Evolutionary conservation across 2,329 filamentous ascomycete species (phyloP), one percentile per base, ranked within the genome.

Genomic region (Magnaporthiopsis incrustans): DNA sequence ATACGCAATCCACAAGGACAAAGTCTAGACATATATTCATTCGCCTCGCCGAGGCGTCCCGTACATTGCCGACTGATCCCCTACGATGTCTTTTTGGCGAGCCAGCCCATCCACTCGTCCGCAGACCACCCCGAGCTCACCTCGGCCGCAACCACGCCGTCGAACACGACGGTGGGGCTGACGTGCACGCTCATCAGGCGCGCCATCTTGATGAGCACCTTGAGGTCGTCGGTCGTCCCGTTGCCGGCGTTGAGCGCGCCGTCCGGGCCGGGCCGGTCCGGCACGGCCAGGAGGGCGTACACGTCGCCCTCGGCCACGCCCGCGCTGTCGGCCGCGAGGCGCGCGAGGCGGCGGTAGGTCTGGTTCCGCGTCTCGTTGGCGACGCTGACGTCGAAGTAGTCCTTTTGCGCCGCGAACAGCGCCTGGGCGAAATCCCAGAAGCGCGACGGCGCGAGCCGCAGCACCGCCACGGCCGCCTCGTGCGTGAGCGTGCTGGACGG

Each of bases 121-220:
- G 81, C 81, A 0, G 84, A 88, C 85, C 92, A 97, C 30, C 87
- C 84, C 65, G 89, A 94, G 67, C 87, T 89, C 68, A 97, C 90
- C 62, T 89, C 86, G 68, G 85, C 86, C 71, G 90, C 90, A 61
- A 96, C 88, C 30, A 96, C 85, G 0, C 93, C 92, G 76, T 98
- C 87, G 74, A 96, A 93, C 61, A 96, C 81, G 26, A 94, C 92
- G 0, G 93, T 97, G 1, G 94, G 94, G 57, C 91, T 94, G 57
- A 97, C 91, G 78, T 98, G 94, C 58, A 97, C 86, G 15, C 93
- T 90, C 11, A 90, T 84, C 69, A 95, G 77, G 58, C 94, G 81
- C 70, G 91, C 84, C 74, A 88, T 88, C 83, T 93, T 96, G 67
- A 94, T 86, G 71, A 94, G 79, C 61, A 91, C 76, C 81, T 97